Base-by-base conservation (phyloP, 768 basidiomycete genomes). In the Fibroporia radiculosa region DNA sequence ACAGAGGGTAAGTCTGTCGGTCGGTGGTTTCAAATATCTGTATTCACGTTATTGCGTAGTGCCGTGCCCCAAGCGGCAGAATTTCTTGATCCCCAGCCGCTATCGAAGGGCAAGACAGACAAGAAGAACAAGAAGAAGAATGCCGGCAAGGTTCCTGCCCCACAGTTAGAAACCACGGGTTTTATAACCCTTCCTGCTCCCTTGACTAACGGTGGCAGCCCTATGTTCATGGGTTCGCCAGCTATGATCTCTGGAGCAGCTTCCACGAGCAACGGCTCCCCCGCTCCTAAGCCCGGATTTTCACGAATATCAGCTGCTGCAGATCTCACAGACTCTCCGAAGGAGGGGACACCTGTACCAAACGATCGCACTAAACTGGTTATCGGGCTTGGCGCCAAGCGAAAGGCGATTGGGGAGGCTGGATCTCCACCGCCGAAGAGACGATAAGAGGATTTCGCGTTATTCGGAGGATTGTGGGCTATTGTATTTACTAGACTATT, bases 61-160 rank as follows among this genome's bases (percentile, higher is more conserved):
- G 87, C 89, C 45, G 89, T 91, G 4, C 89, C 89, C n/a, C 89
- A 90, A 65, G 80, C 75, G 4, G 72, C 77, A 1, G 85, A 87
- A 51, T 88, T 89, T 61, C 66, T 92, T 43, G 89, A 92, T 51
- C 70, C 80, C 13, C 86, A 86, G 50, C 84, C 85, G 3, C 66
- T 92, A 11, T 75, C 84, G 0, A 92, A 92, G 61, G 82, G 83
- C 27, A 90, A 89, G 64, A 83, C 84, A 4, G 85, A 87, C 58
- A 87, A 84, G 62, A 70, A 73, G 47, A 88, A 86, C 63, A 90
- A 89, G 69, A 77, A 74, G 64, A 89, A 87, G 58, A 82, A 84
- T 47, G 58, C 62, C 3, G 72, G 66, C 37, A 86, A 80, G 59
- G 66, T 63, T 26, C 63, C 65, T 0, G 68, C 73, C 19, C 74